These are phyloP conservation scores for Boletus rex-veris DNA, from an alignment of 768 basidiomycete species.

Conservation along the genomic window DNA sequence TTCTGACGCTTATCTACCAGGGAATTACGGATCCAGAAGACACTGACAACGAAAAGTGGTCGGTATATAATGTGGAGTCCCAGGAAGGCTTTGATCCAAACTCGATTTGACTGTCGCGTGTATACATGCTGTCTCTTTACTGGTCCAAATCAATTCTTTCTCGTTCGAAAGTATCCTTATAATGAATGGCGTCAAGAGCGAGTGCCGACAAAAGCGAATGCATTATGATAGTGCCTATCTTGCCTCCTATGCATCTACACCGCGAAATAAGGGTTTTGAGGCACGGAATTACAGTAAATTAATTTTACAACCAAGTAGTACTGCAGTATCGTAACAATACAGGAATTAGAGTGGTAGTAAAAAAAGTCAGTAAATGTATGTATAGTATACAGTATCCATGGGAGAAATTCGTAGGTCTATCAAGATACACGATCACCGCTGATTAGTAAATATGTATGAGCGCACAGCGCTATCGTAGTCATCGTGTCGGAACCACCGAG, in stretches of 20 bases:
- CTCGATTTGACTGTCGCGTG: not conserved
- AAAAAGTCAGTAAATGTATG: not conserved
- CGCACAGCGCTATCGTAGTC: slow-evolving; percentile 16
- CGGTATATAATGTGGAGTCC: not conserved
- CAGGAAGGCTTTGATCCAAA: not conserved
- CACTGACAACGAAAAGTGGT: slow-evolving; percentile 1
- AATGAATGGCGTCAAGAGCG: not conserved
- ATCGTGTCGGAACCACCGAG: not conserved
- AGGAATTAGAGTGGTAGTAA: slow-evolving; percentile 4
- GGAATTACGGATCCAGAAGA: slow-evolving; percentile 3
- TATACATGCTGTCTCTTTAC: not conserved
- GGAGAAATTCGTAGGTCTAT: slow-evolving; percentile 1
- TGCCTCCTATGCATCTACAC: too few relatives aligned
- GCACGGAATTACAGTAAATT: too few relatives aligned
- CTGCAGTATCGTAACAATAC: slow-evolving; percentile 8
- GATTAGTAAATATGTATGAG: not conserved
- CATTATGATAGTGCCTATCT: too few relatives aligned
- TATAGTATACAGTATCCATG: slow-evolving; percentile 8
- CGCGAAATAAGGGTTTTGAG: not conserved
- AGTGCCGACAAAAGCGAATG: not conserved
- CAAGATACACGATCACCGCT: not conserved
- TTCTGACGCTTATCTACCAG: slow-evolving; percentile 4
- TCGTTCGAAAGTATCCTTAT: not conserved
- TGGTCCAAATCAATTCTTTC: not conserved
- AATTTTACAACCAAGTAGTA: not conserved